These are phyloP conservation scores for Inonotus hispidus DNA, from an alignment of 1,284 basidiomycete genomes.

Conservation along the genomic window DNA sequence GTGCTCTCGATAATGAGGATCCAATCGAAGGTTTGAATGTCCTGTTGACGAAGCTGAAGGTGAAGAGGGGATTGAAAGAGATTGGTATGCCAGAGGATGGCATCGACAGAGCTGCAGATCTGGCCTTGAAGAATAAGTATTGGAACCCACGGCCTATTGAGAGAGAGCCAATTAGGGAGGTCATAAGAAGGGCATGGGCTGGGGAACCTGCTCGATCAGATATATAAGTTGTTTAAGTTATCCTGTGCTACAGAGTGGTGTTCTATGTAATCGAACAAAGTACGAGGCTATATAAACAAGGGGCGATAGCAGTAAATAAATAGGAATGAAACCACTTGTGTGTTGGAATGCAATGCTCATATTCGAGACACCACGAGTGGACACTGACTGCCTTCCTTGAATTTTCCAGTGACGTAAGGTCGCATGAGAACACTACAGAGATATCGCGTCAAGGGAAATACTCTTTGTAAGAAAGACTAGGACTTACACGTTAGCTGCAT, in stretches of 20 bases:
- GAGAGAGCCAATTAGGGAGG: slow-evolving; percentile 29
- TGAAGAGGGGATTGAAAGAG: slow-evolving; percentile 33
- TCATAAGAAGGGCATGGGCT: slow-evolving; percentile 24
- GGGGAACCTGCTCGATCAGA: slow-evolving; percentile 22
- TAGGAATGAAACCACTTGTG: not conserved
- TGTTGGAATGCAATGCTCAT: not conserved
- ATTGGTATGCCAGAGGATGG: slow-evolving; percentile 41
- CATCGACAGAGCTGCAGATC: slow-evolving; percentile 37
- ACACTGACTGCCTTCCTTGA: slow-evolving; percentile 60
- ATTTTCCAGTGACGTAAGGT: slow-evolving; percentile 58
- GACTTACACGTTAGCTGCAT: slow-evolving; percentile 67
- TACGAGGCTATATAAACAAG: not conserved
- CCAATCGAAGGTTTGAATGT: slow-evolving; percentile 37
- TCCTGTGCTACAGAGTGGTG: not conserved
- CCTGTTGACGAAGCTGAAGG: slow-evolving; percentile 36
- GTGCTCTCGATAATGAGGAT: slow-evolving; percentile 28
- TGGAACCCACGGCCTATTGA: slow-evolving; percentile 39
- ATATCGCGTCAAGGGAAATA: not conserved
- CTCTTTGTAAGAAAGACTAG: not conserved
- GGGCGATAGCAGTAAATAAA: not conserved
- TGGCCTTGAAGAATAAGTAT: slow-evolving; percentile 37
- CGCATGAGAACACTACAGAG: slow-evolving; percentile 58
- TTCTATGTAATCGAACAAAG: not conserved
- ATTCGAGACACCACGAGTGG: slow-evolving; percentile 48
- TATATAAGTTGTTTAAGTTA: slow-evolving; percentile 9